Evolutionary conservation across 1,139 yeast species (phyloP).

Genomic region (Sugiyamaella sp.): DNA sequence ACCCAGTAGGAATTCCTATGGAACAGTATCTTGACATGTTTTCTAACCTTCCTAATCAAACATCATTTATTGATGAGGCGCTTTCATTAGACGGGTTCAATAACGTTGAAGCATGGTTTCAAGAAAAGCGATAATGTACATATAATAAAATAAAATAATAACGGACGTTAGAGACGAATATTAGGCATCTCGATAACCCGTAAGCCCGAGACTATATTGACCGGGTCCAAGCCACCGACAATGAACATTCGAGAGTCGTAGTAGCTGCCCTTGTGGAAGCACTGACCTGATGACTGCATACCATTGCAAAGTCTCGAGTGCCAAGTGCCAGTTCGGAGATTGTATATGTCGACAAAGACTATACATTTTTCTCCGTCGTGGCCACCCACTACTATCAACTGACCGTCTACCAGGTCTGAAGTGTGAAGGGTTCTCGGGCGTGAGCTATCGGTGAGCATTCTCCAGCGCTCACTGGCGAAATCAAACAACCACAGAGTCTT

Average conservation of each 20-base stretch:
- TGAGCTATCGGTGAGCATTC: constrained; percentile 16
- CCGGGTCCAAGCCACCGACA: constrained; percentile 31
- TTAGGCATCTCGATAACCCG: constrained; percentile 34
- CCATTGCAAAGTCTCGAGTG: constrained; percentile 29
- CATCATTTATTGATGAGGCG: constrained; percentile 43
- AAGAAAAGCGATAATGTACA: constrained; percentile 29
- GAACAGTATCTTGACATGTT: constrained; percentile 42
- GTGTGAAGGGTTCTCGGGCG: constrained; percentile 30
- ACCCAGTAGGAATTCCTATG: constrained; percentile 22
- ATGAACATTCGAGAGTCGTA: constrained; percentile 31
- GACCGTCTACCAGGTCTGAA: constrained; percentile 28
- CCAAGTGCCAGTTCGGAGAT: constrained; percentile 29
- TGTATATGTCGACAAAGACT: constrained; percentile 26
- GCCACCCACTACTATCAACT: constrained; percentile 32
- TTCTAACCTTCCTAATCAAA: constrained; percentile 43
- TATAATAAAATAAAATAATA: constrained; percentile 8
- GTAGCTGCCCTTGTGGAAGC: constrained; percentile 30
- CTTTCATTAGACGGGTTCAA: constrained; percentile 36
- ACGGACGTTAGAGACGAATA: constrained; percentile 13
- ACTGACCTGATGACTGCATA: constrained; percentile 29
- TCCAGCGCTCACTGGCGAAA: constrained; percentile 28
- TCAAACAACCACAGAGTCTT: constrained; percentile 33
- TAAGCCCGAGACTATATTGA: constrained; percentile 29
- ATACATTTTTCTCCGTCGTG: constrained; percentile 32
- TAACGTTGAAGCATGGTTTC: constrained; percentile 35